Evolutionary conservation across 768 basidiomycete genomes (phyloP).

Genomic region (Rubroboletus satanas): DNA sequence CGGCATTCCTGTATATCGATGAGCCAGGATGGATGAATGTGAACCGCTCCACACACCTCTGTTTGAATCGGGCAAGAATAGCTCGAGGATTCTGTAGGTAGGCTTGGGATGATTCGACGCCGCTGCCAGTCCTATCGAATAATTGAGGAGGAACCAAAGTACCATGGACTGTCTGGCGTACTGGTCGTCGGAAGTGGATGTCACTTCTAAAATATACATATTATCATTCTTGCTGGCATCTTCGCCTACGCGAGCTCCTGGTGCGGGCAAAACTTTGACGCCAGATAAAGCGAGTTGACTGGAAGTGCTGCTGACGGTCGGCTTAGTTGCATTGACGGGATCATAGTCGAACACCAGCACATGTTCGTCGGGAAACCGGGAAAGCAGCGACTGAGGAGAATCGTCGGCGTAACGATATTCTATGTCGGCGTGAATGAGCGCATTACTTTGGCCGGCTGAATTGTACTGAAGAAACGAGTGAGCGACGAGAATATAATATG

Average conservation of each 20-base stretch:
- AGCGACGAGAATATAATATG: constrained; percentile 68
- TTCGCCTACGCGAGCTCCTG: constrained; percentile 61
- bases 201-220: constrained; percentile 77
- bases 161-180: constrained; percentile 10
- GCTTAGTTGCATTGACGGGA: constrained; percentile 35
- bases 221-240: constrained; percentile 49
- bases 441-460: constrained; percentile 35
- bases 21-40: constrained; percentile 3
- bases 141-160: background rate
- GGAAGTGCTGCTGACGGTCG: constrained; percentile 52
- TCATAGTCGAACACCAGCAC: constrained; percentile 73
- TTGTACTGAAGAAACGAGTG: constrained; percentile 44
- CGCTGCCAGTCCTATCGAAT: constrained; percentile 3
- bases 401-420: constrained; percentile 85
- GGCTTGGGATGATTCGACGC: constrained; percentile 29
- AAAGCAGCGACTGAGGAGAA: constrained; percentile 60
- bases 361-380: constrained; percentile 58
- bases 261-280: constrained; percentile 67
- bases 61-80: constrained; percentile 61
- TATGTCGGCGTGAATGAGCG: constrained; percentile 58
- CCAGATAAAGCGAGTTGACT: constrained; percentile 48
- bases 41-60: constrained; percentile 42
- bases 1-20: constrained; percentile 41
- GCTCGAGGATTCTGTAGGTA: constrained; percentile 41
- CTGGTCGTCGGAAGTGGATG: constrained; percentile 46